Evolutionary conservation across 441 rosid genomes (phyloP), one percentile per base, ranked within the genome.

Genomic region (Adansonia rubrostipa): DNA sequence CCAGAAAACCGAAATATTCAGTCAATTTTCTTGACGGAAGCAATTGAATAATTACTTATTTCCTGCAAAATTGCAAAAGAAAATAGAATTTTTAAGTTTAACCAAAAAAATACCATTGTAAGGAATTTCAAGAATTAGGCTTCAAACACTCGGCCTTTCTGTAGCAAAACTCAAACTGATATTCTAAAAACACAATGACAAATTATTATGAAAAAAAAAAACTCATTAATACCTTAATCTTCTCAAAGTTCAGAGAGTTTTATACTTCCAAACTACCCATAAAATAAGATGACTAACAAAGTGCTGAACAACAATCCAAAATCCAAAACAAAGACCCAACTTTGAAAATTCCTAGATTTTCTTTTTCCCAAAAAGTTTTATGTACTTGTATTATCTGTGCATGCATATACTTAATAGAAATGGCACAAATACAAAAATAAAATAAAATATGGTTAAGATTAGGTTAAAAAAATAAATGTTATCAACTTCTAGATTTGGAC

Each of bases 1-100:
- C 66, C 67, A 7, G 66, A 44, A 58, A 73, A 19, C 66, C 42
- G 54, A 73, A 57, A 51, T 17, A 70, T 70, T 56, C 78, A 64
- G 76, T 73, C 60, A 75, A 69, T 36, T 73, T 77, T 9, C 79
- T 78, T 48, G 13, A 24, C 36, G n/a, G 44, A 54, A 79, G 70
- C 45, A 60, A 48, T 28, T 28, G 22, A 24, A 6, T 54, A 33
- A 15, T 36, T 71, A 3, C 61, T 51, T 71, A 71, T 24, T 70
- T 24, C 60, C 64, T 71, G 74, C 15, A 28, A 75, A 51, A n/a
- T 8, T 14, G 4, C 6, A 24, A 73, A 45, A 68, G 10, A 8
- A n/a, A 15, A 20, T 6, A 6, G 13, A 4, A 40, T 28, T 28
- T 28, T 28, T 28, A 28, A 28, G 36, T 28, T 28, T 28, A 28